Evolutionary conservation across 371 early-diverging fungal species (phyloP), one percentile per base, ranked within the genome.

Genomic region (Entomophthora muscae): DNA sequence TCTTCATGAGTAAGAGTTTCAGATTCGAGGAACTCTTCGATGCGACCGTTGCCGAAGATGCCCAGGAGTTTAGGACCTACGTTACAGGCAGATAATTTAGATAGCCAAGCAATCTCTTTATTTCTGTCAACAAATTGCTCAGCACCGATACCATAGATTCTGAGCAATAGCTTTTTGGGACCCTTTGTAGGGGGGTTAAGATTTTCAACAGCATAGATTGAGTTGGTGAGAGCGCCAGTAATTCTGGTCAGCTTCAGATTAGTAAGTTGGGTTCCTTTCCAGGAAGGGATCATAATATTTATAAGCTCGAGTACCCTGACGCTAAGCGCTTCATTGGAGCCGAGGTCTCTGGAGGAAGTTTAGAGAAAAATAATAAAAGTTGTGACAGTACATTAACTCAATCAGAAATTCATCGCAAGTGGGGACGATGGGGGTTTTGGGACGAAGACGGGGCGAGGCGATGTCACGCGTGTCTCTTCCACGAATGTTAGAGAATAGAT

Each of bases 211-310:
- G 81, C 77, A 63, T 76, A 93, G 17, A 93, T 81, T 60, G 85
- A 82, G 73, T 93, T 93, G 66, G 93, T 91, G 78, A 92, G 71
- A 1, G 93, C 93, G 7, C 91, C 91, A 67, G 84, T 84, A 62
- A 93, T 75, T 21, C 88, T 78, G 0, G 71, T 67, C 2, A 89
- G 54, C 21, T 63, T 26, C 17, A 63, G 32, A 27, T 63, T 7
- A 23, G 27, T 21, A 26, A 24, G 28, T 24, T 22, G 24, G 29
- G 13, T 17, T 29, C 54, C 52, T 12, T 27, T 63, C 63, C 63
- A 63, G 2, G 53, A 51, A 29, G 30, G 54, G n/a, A 63, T 63
- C 26, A 42, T 10, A 42, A 42, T 42, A 10, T 42, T 5, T 10
- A 17, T 42, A 42, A 42, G 42, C 42, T 42, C 42, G 17, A 42